Conservation (phyloP, 495 filamentous ascomycete species). For the Neurospora sp. region DNA sequence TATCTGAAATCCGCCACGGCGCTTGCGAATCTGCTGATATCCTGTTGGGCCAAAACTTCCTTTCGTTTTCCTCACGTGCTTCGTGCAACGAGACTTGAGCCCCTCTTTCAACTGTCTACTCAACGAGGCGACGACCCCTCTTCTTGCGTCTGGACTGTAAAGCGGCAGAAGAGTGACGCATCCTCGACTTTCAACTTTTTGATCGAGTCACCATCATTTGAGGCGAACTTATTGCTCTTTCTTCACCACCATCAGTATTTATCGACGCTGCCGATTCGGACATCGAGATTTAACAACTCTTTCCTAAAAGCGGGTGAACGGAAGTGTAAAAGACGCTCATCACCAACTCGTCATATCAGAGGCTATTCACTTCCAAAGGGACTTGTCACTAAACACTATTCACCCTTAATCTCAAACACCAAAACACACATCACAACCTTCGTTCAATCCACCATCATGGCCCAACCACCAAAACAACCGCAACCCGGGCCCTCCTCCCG, state of each 20-base stretch:
- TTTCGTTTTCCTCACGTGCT: background rate
- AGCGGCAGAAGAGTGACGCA: background rate
- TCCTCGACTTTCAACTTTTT: background rate
- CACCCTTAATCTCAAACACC: background rate
- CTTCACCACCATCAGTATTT: background rate
- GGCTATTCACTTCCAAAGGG: background rate
- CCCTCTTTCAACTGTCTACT: background rate
- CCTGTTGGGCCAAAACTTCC: background rate
- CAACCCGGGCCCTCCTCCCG: background rate
- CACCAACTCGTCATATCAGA: background rate
- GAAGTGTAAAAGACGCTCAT: background rate
- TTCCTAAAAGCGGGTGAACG: background rate
- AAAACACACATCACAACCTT: background rate
- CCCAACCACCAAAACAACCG: background rate
- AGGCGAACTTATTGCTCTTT: background rate
- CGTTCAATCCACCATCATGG: background rate
- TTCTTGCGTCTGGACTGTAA: background rate
- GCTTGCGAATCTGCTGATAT: background rate
- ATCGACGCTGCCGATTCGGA: background rate
- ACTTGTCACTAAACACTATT: background rate
- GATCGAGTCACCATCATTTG: background rate
- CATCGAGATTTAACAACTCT: background rate
- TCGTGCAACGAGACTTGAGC: background rate
- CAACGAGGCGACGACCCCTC: background rate
- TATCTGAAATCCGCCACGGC: background rate